Conservation (phyloP, 768 basidiomycete genomes). For the Pulveroboletus sp. region DNA sequence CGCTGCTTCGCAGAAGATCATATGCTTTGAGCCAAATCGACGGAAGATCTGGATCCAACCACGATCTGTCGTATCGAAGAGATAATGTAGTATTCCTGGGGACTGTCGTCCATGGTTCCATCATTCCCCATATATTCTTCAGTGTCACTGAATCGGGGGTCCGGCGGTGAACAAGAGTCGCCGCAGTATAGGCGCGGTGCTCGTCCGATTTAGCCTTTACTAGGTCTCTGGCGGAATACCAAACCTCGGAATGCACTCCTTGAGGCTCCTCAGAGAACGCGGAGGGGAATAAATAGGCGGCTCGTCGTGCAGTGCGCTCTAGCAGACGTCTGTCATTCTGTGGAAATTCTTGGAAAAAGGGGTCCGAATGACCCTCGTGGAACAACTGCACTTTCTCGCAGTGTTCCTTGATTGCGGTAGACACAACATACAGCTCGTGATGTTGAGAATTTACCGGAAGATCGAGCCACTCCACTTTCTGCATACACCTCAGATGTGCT, state of each 20-base stretch:
- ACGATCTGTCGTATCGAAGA: constrained; percentile 25
- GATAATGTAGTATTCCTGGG: constrained; percentile 1
- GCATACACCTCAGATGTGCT: constrained; percentile 33
- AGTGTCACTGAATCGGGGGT: background rate
- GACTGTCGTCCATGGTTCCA: constrained; percentile 6
- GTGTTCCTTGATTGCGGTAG: constrained; percentile 29
- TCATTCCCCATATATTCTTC: constrained; percentile 1
- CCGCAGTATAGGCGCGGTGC: constrained; percentile 16
- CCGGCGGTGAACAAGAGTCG: constrained; percentile 2
- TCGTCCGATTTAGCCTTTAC: constrained; percentile 1
- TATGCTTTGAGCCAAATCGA: constrained; percentile 28
- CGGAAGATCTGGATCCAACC: constrained; percentile 22
- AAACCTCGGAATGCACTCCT: background rate
- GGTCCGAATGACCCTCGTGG: background rate
- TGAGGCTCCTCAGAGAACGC: constrained; percentile 4
- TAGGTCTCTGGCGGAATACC: constrained; percentile 11
- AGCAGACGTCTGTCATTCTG: constrained; percentile 7
- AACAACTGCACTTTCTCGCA: constrained; percentile 13
- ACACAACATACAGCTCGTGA: constrained; percentile 21
- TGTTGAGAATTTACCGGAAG: constrained; percentile 29
- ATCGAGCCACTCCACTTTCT: constrained; percentile 32
- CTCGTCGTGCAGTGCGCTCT: constrained; percentile 14
- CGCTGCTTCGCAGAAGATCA: constrained; percentile 16
- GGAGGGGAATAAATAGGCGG: constrained; percentile 10
- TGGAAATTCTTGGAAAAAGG: constrained; percentile 6